These are phyloP conservation scores for Butyriboletus loyo DNA, from an alignment of 768 basidiomycete species.

Conservation along the genomic window DNA sequence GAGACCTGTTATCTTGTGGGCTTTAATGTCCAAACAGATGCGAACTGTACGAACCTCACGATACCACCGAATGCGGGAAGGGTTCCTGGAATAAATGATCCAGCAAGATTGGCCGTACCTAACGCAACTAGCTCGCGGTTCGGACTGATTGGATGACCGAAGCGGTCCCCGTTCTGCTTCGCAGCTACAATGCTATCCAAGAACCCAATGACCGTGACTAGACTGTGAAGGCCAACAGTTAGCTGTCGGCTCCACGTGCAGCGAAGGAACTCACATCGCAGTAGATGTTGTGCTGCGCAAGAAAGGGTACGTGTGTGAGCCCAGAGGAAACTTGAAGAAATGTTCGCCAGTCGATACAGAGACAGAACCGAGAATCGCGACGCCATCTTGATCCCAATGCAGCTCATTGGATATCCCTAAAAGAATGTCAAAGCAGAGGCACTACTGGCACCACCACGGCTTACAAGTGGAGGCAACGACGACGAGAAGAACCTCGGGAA, in stretches of 20 bases:
- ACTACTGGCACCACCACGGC: conserved; percentile 20
- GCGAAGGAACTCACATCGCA: conserved; percentile 51
- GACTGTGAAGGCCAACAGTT: conserved; percentile 34
- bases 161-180: conserved; percentile 85
- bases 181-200: conserved; percentile 94
- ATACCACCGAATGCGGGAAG: conserved; percentile 93
- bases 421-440: background rate
- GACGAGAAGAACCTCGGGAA: conserved; percentile 89
- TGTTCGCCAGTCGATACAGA: conserved; percentile 54
- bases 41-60: conserved; percentile 55
- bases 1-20: conserved; percentile 43
- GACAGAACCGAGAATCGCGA: conserved; percentile 82
- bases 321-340: conserved; percentile 76
- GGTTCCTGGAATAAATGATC: conserved; percentile 82
- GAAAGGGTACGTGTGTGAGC: conserved; percentile 54
- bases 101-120: conserved; percentile 73
- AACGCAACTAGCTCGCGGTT: conserved; percentile 96
- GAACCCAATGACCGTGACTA: conserved; percentile 85
- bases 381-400: conserved; percentile 73
- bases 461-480: conserved; percentile 81
- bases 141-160: conserved; percentile 84
- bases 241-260: background rate
- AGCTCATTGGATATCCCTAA: conserved; percentile 68
- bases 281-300: conserved; percentile 81
- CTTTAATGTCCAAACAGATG: background rate